phyloP scores from a whole-genome alignment of 1,139 yeast species.

The Meyerozyma athensensis region DNA sequence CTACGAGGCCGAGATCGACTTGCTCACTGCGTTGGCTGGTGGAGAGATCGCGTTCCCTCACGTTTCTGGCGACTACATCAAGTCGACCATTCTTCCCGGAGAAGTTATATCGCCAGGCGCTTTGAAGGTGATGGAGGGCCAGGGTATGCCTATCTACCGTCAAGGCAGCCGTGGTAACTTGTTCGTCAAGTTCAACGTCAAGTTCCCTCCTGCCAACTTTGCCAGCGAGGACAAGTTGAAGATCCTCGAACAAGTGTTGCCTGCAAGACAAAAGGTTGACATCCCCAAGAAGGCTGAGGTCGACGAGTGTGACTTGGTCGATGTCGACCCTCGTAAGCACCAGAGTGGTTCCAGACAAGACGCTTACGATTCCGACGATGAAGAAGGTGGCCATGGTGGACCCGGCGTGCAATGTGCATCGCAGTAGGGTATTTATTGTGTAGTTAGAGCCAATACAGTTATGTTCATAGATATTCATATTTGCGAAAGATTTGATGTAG shows the following conservation, averaged over 20 bases:
- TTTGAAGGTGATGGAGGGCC: constrained; percentile 77
- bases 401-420: constrained; percentile 89
- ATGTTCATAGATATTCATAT: not conserved
- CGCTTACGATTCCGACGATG: constrained; percentile 64
- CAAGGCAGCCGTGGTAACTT: constrained; percentile 73
- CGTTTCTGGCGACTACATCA: constrained; percentile 81
- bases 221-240: constrained; percentile 64
- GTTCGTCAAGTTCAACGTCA: constrained; percentile 63
- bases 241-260: constrained; percentile 60
- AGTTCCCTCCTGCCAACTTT: constrained; percentile 65
- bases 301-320: constrained; percentile 78
- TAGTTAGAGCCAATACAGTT: constrained; percentile 1
- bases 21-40: constrained; percentile 93
- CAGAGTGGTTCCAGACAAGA: constrained; percentile 42
- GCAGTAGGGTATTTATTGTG: constrained; percentile 39
- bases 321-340: constrained; percentile 60
- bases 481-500: not conserved
- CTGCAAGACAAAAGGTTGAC: constrained; percentile 51
- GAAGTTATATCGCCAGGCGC: constrained; percentile 87
- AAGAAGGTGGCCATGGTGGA: constrained; percentile 55
- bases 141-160: constrained; percentile 92
- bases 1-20: constrained; percentile 83
- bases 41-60: constrained; percentile 87
- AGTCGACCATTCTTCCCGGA: constrained; percentile 81
- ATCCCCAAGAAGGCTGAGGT: constrained; percentile 63